Evolutionary conservation across 2,329 filamentous ascomycete species (phyloP).

Genomic region (Parastagonospora avenae): DNA sequence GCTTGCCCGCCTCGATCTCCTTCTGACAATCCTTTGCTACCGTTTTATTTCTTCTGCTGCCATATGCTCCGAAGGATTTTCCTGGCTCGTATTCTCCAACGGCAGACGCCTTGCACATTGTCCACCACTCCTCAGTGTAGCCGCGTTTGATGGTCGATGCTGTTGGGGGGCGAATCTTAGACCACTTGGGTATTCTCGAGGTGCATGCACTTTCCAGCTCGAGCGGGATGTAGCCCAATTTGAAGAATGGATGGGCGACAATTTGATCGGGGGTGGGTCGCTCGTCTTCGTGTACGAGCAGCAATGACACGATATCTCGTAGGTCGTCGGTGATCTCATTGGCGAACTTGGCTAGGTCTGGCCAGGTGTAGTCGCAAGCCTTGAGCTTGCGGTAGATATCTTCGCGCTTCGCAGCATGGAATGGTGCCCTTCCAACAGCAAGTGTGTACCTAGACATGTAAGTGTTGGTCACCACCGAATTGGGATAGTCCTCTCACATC

Average conservation of each 20-base stretch:
- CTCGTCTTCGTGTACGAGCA: slow-evolving; percentile 76
- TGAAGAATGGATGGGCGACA: slow-evolving; percentile 80
- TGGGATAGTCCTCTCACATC: slow-evolving; percentile 62
- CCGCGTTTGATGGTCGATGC: slow-evolving; percentile 52
- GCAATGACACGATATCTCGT: slow-evolving; percentile 76
- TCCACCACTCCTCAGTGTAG: slow-evolving; percentile 58
- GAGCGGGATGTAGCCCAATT: slow-evolving; percentile 72
- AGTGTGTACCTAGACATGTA: slow-evolving; percentile 75
- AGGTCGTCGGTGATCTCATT: slow-evolving; percentile 76
- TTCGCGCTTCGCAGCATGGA: slow-evolving; percentile 88
- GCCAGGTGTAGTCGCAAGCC: slow-evolving; percentile 81
- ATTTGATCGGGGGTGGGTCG: slow-evolving; percentile 78
- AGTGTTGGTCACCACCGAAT: slow-evolving; percentile 20
- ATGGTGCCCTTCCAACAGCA: slow-evolving; percentile 93
- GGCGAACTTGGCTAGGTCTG: slow-evolving; percentile 66
- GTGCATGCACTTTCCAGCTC: slow-evolving; percentile 53
- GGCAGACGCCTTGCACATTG: slow-evolving; percentile 56
- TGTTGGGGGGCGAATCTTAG: slow-evolving; percentile 50
- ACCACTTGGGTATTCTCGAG: slow-evolving; percentile 54
- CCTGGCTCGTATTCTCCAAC: slow-evolving; percentile 56
- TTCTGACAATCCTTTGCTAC: slow-evolving; percentile 57
- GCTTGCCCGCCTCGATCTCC: slow-evolving; percentile 54
- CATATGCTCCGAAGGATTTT: slow-evolving; percentile 53
- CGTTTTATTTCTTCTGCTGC: slow-evolving; percentile 54
- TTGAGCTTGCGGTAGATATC: slow-evolving; percentile 76